Evolutionary conservation across 2,329 filamentous ascomycete genomes (phyloP).

Genomic region (Diaporthe helianthi): DNA sequence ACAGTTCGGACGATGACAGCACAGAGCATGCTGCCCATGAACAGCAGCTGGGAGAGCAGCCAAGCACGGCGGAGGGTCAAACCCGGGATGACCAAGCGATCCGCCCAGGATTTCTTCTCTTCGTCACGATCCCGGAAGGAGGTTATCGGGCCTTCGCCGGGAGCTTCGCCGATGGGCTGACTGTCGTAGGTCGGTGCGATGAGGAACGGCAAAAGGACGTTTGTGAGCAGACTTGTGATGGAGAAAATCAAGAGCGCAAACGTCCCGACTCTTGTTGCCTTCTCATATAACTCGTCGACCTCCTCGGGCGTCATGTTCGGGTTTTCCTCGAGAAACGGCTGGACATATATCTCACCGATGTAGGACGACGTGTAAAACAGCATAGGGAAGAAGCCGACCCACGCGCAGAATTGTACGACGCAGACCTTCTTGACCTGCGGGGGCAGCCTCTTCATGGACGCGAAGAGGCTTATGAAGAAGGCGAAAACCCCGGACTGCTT

Average conservation of each 20-base stretch:
- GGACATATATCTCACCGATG: slow-evolving; percentile 89
- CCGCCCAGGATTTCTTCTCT: slow-evolving; percentile 55
- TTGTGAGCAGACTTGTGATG: slow-evolving; percentile 80
- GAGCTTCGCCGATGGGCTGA: slow-evolving; percentile 44
- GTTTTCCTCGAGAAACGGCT: slow-evolving; percentile 79
- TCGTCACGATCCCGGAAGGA: slow-evolving; percentile 44
- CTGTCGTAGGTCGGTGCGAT: slow-evolving; percentile 80
- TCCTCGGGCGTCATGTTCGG: slow-evolving; percentile 79
- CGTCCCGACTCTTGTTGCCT: slow-evolving; percentile 85
- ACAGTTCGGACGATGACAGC: slow-evolving; percentile 81
- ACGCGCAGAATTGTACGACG: slow-evolving; percentile 82
- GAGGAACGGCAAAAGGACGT: slow-evolving; percentile 84
- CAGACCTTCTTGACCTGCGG: slow-evolving; percentile 85
- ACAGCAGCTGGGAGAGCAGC: slow-evolving; percentile 85
- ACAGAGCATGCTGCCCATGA: slow-evolving; percentile 80
- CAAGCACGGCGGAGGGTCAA: slow-evolving; percentile 89
- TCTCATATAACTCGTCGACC: slow-evolving; percentile 81
- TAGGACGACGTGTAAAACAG: slow-evolving; percentile 96
- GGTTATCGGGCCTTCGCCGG: slow-evolving; percentile 43
- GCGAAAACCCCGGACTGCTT: slow-evolving; percentile 69
- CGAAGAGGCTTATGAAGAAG: slow-evolving; percentile 82
- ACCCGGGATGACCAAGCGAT: slow-evolving; percentile 75
- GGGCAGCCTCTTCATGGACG: slow-evolving; percentile 78
- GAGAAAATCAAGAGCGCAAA: slow-evolving; percentile 90
- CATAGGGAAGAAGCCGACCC: slow-evolving; percentile 96